A percentile compares a stretch with the other conserved stretches of the same genome.
Evolutionary conservation across 331 rosid species (phyloP).

Genomic region (Ulmus americana): DNA sequence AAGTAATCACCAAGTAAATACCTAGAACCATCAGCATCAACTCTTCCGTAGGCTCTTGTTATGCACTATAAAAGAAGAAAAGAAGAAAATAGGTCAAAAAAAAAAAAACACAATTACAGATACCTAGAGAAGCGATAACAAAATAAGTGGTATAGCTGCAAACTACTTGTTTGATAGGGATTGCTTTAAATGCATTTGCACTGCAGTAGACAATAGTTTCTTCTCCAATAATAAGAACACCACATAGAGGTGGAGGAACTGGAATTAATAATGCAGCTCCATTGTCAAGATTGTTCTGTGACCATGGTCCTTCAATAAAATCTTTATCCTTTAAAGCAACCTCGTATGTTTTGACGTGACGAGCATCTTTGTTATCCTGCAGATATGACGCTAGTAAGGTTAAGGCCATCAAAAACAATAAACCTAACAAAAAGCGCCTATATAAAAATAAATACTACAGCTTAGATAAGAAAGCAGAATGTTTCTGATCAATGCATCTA

Average conservation of each 20-base stretch:
- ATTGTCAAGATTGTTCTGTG: conserved; percentile 89
- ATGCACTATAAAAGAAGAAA: conserved; percentile 50
- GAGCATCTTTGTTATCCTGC: conserved; percentile 97
- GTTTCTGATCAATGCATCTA: too few species aligned
- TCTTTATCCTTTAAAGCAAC: conserved; percentile 95
- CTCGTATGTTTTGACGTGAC: conserved; percentile 94
- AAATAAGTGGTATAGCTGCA: conserved; percentile 8
- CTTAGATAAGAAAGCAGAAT: too few species aligned
- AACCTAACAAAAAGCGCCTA: not conserved
- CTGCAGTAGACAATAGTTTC: conserved; percentile 97
- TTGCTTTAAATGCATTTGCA: conserved; percentile 88
- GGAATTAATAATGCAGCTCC: conserved; percentile 94
- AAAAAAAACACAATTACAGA: conserved; percentile 2
- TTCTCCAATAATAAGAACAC: conserved; percentile 93
- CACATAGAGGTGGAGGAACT: conserved; percentile 93
- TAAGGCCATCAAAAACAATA: not conserved
- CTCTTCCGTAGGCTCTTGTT: conserved; percentile 89
- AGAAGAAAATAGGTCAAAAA: conserved; percentile 16
- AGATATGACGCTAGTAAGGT: conserved; percentile 8
- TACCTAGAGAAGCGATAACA: conserved; percentile 1
- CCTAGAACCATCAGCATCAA: conserved; percentile 94
- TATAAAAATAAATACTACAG: too few species aligned
- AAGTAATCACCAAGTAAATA: conserved; percentile 93
- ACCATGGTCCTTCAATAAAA: conserved; percentile 96
- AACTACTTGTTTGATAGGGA: conserved; percentile 83